Conservation (phyloP, 2,329 filamentous ascomycete genomes). For the Penicillium sclerotigenum region DNA sequence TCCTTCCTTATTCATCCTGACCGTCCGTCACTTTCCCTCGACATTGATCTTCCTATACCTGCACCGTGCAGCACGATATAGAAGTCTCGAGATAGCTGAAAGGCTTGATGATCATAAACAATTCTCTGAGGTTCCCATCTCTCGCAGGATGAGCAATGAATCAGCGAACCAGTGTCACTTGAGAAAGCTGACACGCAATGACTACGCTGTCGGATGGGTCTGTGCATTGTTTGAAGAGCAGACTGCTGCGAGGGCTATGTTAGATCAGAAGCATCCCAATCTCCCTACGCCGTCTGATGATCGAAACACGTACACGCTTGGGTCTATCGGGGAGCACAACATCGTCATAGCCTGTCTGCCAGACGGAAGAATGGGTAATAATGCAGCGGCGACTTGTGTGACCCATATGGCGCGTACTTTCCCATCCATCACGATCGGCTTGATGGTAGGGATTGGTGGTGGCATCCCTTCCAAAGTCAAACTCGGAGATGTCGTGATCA, state of each 20-base stretch:
- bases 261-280: background rate
- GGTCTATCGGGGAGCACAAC: background rate
- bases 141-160: too few relatives aligned
- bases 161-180: background rate
- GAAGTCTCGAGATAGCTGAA: too few relatives aligned
- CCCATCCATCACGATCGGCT: background rate
- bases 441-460: background rate
- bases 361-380: background rate
- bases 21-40: background rate
- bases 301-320: background rate
- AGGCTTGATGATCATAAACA: too few relatives aligned
- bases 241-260: background rate
- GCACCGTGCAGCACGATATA: background rate
- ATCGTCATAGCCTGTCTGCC: background rate
- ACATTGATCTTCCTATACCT: background rate
- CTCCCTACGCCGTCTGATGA: background rate
- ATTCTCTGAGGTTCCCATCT: too few relatives aligned
- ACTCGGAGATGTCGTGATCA: background rate
- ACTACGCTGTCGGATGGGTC: background rate
- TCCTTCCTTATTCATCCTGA: background rate
- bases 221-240: background rate
- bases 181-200: background rate
- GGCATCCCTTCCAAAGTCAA: background rate
- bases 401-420: background rate
- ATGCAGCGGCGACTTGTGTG: background rate